Percentiles rank a stretch among this genome's conserved stretches.
phyloP scores from a whole-genome alignment of 2,329 filamentous ascomycete species.

The Alternaria conjuncta region DNA sequence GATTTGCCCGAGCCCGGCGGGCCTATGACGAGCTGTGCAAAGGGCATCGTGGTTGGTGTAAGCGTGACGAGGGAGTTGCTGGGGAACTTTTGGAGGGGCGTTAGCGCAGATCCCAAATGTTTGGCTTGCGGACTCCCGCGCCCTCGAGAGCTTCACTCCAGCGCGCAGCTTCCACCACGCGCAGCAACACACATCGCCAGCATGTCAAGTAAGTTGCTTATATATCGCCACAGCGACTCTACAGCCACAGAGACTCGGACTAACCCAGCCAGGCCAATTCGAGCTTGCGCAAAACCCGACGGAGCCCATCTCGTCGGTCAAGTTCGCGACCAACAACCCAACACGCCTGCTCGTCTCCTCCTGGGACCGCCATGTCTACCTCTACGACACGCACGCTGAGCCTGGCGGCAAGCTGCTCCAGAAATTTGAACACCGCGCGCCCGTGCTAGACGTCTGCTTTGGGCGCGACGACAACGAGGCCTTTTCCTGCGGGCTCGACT shows the following conservation, averaged over 20 bases:
- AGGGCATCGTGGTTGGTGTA: conserved; percentile 55
- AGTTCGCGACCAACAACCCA: conserved; percentile 80
- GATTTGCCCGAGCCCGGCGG: conserved; percentile 95
- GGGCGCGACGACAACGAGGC: conserved; percentile 82
- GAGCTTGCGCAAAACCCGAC: conserved; percentile 81
- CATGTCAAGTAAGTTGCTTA: conserved; percentile 36
- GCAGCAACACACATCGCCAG: conserved; percentile 17
- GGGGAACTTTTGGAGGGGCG: conserved; percentile 24
- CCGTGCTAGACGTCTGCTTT: conserved; percentile 91
- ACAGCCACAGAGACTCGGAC: not conserved
- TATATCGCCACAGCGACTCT: accelerated
- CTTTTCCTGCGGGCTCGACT: conserved; percentile 86
- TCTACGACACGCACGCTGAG: conserved; percentile 75
- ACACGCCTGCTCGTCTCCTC: conserved; percentile 85
- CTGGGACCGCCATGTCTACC: conserved; percentile 91
- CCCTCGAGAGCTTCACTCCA: conserved; percentile 22
- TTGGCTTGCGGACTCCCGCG: conserved; percentile 22
- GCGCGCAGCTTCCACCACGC: conserved; percentile 13
- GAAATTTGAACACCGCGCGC: conserved; percentile 80
- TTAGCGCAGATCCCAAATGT: conserved; percentile 15
- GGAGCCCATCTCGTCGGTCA: conserved; percentile 85
- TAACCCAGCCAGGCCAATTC: conserved; percentile 64
- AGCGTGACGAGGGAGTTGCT: not conserved
- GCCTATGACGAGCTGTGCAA: conserved; percentile 85
- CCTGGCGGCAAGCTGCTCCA: conserved; percentile 70